phyloP scores from a whole-genome alignment of 2,329 filamentous ascomycete genomes.

The Apiospora sp. region DNA sequence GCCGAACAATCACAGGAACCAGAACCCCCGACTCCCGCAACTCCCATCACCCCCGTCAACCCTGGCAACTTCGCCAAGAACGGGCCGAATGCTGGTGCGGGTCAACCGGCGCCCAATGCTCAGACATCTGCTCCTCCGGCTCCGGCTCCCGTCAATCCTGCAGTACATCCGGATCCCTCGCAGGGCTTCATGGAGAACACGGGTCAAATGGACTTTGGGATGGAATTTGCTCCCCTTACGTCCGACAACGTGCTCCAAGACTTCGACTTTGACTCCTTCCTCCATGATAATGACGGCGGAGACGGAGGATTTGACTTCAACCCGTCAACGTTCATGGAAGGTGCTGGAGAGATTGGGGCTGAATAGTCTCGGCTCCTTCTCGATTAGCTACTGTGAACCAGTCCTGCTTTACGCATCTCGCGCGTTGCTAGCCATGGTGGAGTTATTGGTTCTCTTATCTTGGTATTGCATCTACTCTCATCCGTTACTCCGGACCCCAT shows the following conservation, averaged over 20 bases:
- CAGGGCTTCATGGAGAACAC: slow-evolving; percentile 58
- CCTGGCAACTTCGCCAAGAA: slow-evolving; percentile 57
- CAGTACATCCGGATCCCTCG: slow-evolving; percentile 55
- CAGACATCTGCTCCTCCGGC: slow-evolving; percentile 54
- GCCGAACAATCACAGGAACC: slow-evolving; percentile 63
- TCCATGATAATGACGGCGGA: slow-evolving; percentile 18
- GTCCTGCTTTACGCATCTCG: slow-evolving; percentile 16
- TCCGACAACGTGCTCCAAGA: slow-evolving; percentile 56
- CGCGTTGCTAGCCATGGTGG: slow-evolving; percentile 16
- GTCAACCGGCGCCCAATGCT: slow-evolving; percentile 50
- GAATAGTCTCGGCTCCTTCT: slow-evolving; percentile 50
- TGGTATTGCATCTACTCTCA: slow-evolving; percentile 28
- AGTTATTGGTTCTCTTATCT: slow-evolving; percentile 5
- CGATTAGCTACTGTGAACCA: neutral
- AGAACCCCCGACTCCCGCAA: slow-evolving; percentile 67
- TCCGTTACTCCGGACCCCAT: slow-evolving; percentile 14
- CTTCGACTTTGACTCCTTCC: slow-evolving; percentile 26
- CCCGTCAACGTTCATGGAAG: slow-evolving; percentile 53
- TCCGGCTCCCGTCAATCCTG: slow-evolving; percentile 52
- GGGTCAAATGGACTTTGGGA: slow-evolving; percentile 51
- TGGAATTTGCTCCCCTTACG: slow-evolving; percentile 60
- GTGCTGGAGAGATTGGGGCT: slow-evolving; percentile 62
- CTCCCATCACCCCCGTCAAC: slow-evolving; percentile 69
- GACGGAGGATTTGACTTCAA: slow-evolving; percentile 25
- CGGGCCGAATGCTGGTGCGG: slow-evolving; percentile 51